Percentiles rank a stretch among this genome's conserved stretches.
Conservation (phyloP, 1,139 yeast genomes). For the Protomyces inouyei region DNA sequence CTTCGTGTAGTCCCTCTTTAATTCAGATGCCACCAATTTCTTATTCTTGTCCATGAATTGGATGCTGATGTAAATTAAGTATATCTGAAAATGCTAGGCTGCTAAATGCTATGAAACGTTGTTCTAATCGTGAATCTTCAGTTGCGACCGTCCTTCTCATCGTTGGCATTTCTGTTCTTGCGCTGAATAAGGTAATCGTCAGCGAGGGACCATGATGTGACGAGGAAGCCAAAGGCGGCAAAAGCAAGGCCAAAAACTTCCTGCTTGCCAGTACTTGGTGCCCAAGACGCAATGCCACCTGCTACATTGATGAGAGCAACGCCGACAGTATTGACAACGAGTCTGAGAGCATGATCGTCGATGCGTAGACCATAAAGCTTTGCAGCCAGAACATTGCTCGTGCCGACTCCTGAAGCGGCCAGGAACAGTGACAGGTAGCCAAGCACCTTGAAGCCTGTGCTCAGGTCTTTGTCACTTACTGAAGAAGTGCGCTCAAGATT, state of each 20-base stretch:
- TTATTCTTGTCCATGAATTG: too few relatives aligned
- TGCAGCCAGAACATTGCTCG: conserved; percentile 2
- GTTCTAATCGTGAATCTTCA: neutral
- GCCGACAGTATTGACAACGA: neutral
- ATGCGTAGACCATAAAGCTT: neutral
- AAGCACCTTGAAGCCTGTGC: neutral
- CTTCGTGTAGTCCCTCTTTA: too few relatives aligned
- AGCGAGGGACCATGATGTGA: neutral
- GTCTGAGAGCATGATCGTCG: neutral
- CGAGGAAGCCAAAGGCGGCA: neutral
- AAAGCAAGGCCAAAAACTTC: neutral
- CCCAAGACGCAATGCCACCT: neutral
- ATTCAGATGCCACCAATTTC: too few relatives aligned
- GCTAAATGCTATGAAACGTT: neutral
- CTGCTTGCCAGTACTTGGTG: neutral
- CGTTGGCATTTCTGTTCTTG: too few relatives aligned
- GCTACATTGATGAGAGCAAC: neutral
- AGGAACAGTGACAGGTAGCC: neutral
- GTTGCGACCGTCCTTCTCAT: too few relatives aligned
- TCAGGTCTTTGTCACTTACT: neutral
- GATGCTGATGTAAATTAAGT: too few relatives aligned
- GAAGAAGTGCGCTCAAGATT: neutral
- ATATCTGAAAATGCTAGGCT: too few relatives aligned
- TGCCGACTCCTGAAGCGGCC: neutral
- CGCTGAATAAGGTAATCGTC: neutral